These are phyloP conservation scores for Gigaspora rosea DNA, from an alignment of 192 early-diverging fungal species.

Conservation along the genomic window DNA sequence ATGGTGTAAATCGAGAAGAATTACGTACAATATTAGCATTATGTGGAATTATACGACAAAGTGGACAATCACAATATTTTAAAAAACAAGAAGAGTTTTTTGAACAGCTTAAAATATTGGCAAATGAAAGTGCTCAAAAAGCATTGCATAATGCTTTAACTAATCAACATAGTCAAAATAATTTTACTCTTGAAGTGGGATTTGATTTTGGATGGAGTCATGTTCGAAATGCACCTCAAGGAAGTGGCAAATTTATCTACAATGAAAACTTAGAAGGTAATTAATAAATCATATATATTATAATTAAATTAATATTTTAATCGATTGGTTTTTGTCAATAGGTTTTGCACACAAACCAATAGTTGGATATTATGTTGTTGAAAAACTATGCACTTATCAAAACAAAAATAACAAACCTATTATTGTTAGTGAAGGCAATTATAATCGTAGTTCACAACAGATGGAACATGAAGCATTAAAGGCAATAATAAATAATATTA, in stretches of 20 bases:
- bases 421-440: not conserved
- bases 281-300: too few relatives aligned
- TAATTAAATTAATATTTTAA: too few relatives aligned
- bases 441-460: constrained; percentile 1
- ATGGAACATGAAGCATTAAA: constrained; percentile 1
- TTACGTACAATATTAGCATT: not conserved
- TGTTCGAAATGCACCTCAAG: not conserved
- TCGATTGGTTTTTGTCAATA: too few relatives aligned
- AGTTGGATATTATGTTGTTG: not conserved
- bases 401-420: not conserved
- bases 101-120: not conserved
- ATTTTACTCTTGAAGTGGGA: not conserved
- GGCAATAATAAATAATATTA: not conserved
- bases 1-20: not conserved
- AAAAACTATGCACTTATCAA: not conserved
- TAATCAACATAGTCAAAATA: not conserved
- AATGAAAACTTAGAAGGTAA: not conserved
- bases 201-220: constrained; percentile 1
- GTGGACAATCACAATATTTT: not conserved
- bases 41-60: not conserved
- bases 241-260: not conserved
- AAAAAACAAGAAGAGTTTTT: not conserved
- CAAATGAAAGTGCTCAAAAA: not conserved
- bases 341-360: not conserved
- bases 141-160: too few relatives aligned